Conservation (phyloP, 2,329 filamentous ascomycete genomes). For the Colletotrichum sp. region DNA sequence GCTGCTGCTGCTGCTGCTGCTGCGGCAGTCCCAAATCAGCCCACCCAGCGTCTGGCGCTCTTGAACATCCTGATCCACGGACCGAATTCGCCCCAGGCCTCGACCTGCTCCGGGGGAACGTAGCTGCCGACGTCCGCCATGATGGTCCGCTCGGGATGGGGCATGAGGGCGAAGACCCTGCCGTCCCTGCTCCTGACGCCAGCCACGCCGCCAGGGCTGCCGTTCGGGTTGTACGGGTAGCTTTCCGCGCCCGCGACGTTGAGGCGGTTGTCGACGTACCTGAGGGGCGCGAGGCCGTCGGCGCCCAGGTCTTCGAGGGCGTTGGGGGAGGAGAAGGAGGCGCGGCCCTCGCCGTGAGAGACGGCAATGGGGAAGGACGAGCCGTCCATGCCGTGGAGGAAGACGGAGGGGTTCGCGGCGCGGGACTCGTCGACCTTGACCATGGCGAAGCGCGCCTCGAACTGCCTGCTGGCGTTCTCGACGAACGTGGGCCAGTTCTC, state of each 20-base stretch:
- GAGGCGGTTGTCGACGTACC: conserved; percentile 81
- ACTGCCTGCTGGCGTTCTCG: conserved; percentile 84
- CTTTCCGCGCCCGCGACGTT: conserved; percentile 72
- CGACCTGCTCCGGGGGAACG: conserved; percentile 61
- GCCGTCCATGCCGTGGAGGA: conserved; percentile 87
- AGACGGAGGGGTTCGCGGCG: conserved; percentile 69
- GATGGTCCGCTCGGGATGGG: conserved; percentile 90
- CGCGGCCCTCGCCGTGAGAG: conserved; percentile 90
- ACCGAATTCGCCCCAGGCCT: conserved; percentile 79
- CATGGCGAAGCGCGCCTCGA: conserved; percentile 89
- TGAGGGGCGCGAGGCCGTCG: conserved; percentile 74
- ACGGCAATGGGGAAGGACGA: conserved; percentile 84
- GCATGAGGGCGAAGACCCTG: conserved; percentile 88
- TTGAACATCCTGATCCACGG: conserved; percentile 88
- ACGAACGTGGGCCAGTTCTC: conserved; percentile 86
- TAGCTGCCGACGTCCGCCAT: conserved; percentile 81
- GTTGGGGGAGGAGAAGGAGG: conserved; percentile 66
- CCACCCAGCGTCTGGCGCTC: conserved; percentile 88
- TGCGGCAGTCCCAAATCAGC: conserved; percentile 38
- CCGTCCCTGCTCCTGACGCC: conserved; percentile 80
- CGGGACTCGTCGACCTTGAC: conserved; percentile 67
- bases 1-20: neutral
- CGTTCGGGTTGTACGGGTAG: conserved; percentile 91
- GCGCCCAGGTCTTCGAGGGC: conserved; percentile 61
- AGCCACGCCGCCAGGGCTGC: conserved; percentile 80